These are phyloP conservation scores for Lichtheimia hyalospora DNA, from an alignment of 371 early-diverging fungal species.

Conservation along the genomic window DNA sequence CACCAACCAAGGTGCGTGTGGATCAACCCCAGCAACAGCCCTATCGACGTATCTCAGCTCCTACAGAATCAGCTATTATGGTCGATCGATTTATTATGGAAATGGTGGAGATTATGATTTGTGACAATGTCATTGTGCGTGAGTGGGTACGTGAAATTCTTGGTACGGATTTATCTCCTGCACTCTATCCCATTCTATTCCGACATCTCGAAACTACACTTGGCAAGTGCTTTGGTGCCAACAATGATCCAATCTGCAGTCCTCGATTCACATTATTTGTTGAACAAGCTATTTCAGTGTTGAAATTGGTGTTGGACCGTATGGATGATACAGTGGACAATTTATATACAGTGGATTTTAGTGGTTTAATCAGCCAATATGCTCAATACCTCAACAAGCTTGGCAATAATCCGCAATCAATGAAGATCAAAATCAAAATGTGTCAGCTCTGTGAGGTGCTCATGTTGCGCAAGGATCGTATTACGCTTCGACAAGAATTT, in stretches of 20 bases:
- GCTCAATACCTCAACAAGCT: conserved; percentile 76
- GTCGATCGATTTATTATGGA: conserved; percentile 84
- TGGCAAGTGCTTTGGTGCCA: conserved; percentile 69
- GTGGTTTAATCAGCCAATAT: conserved; percentile 69
- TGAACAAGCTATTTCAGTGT: conserved; percentile 80
- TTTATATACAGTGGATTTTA: conserved; percentile 75
- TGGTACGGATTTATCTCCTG: conserved; percentile 81
- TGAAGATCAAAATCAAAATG: conserved; percentile 80
- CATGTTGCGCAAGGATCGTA: conserved; percentile 74
- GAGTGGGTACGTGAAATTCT: conserved; percentile 89
- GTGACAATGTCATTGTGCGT: conserved; percentile 84
- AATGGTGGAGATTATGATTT: conserved; percentile 81
- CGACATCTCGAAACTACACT: conserved; percentile 71
- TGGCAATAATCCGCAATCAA: conserved; percentile 52
- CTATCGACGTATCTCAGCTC: conserved; percentile 32
- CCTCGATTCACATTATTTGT: conserved; percentile 80
- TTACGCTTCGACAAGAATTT: conserved; percentile 81
- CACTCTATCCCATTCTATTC: conserved; percentile 80
- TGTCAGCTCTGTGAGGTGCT: conserved; percentile 81
- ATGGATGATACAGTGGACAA: conserved; percentile 64
- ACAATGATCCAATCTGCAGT: conserved; percentile 64
- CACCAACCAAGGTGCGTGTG: conserved; percentile 40
- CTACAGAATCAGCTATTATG: conserved; percentile 56
- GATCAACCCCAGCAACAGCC: conserved; percentile 14
- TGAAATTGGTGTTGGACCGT: conserved; percentile 81